Evolutionary conservation across 768 basidiomycete genomes (phyloP).

Genomic region (Boletus speciosus): DNA sequence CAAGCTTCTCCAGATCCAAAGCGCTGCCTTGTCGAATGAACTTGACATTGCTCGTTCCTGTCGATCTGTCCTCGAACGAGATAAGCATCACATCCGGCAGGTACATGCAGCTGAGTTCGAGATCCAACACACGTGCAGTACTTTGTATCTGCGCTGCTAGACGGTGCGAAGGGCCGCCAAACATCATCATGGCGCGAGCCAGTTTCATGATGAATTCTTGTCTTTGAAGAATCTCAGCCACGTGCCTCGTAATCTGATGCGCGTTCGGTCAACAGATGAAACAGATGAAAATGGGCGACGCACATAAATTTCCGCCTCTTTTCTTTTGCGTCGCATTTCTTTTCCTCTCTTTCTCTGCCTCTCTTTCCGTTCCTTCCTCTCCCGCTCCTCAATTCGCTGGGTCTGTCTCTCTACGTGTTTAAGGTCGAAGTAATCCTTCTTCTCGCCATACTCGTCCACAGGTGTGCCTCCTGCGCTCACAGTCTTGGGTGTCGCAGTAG

Average conservation of each 20-base stretch:
- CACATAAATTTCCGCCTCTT: constrained; percentile 76
- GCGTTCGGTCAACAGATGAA: not conserved
- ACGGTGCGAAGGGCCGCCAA: constrained; percentile 79
- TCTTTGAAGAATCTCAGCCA: constrained; percentile 75
- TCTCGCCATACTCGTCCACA: constrained; percentile 18
- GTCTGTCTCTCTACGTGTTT: constrained; percentile 29
- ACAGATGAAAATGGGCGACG: constrained; percentile 22
- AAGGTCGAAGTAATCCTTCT: constrained; percentile 29
- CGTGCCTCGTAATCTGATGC: constrained; percentile 71
- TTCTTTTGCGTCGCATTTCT: constrained; percentile 50
- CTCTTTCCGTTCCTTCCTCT: constrained; percentile 38
- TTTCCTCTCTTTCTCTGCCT: constrained; percentile 30
- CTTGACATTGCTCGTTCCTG: constrained; percentile 79
- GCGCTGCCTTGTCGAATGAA: constrained; percentile 70
- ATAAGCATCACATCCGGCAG: constrained; percentile 74
- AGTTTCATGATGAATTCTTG: constrained; percentile 87
- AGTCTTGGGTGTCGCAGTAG: constrained; percentile 13
- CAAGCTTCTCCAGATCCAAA: constrained; percentile 74
- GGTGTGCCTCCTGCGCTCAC: constrained; percentile 19
- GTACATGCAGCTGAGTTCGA: constrained; percentile 70
- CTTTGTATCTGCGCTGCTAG: constrained; percentile 78
- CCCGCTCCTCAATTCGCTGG: constrained; percentile 16
- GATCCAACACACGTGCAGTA: constrained; percentile 74
- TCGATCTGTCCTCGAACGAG: constrained; percentile 76
- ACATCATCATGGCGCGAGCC: constrained; percentile 85